Evolutionary conservation across 2,329 filamentous ascomycete genomes (phyloP).

Genomic region (Diaporthe citriasiana): DNA sequence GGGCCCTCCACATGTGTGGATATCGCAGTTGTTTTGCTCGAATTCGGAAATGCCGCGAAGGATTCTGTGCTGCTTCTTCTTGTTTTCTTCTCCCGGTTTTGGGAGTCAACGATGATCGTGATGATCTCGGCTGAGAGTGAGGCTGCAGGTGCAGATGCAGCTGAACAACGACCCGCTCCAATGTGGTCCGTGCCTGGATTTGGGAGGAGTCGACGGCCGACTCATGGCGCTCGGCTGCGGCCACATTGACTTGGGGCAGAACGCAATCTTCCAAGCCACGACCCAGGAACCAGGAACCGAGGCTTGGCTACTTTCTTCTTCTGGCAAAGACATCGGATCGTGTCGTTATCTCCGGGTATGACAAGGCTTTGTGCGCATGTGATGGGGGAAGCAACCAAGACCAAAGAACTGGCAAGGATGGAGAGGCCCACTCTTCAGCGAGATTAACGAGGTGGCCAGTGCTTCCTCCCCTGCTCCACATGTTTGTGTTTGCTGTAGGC

Average conservation of each 20-base stretch:
- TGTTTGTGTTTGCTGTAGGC: background rate
- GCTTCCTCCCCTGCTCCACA: background rate
- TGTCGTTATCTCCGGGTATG: conserved; percentile 3
- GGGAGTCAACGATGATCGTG: background rate
- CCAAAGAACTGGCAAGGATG: conserved; percentile 10
- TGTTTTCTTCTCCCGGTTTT: background rate
- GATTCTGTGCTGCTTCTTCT: background rate
- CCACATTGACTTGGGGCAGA: background rate
- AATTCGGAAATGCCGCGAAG: background rate
- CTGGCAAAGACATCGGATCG: background rate
- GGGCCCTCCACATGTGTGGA: background rate
- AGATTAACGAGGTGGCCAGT: conserved; percentile 31
- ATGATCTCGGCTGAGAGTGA: background rate
- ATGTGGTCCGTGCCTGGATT: background rate
- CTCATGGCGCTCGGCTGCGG: conserved; percentile 25
- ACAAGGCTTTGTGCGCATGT: conserved; percentile 10
- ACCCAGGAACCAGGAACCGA: conserved; percentile 19
- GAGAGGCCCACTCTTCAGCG: conserved; percentile 3
- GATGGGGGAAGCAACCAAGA: too few relatives aligned
- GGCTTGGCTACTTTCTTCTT: background rate
- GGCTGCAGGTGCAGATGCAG: conserved; percentile 11
- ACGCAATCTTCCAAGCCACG: background rate
- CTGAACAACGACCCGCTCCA: conserved; percentile 2
- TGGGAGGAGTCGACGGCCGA: conserved; percentile 5
- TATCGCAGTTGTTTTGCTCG: background rate